These are phyloP conservation scores for Pseudodiploospora longispora DNA, from an alignment of 2,329 filamentous ascomycete genomes.

Conservation along the genomic window DNA sequence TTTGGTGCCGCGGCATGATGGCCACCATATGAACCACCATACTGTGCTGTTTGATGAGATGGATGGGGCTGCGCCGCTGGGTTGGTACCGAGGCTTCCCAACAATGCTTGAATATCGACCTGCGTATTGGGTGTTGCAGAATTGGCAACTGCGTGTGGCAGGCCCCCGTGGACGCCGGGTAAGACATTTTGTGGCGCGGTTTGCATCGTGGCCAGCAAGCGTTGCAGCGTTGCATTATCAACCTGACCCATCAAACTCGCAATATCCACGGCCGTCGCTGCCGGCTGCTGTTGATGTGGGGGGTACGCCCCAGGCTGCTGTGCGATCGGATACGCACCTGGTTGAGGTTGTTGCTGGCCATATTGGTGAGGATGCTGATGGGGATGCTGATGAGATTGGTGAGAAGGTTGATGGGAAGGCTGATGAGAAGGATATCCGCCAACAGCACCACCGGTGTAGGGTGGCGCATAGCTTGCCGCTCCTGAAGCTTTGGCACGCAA, in stretches of 20 bases:
- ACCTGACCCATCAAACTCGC: conserved; percentile 59
- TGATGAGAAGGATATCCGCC: conserved; percentile 19
- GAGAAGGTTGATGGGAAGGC: conserved; percentile 21
- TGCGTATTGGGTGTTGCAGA: conserved; percentile 21
- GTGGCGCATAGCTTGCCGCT: conserved; percentile 21
- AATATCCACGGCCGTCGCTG: conserved; percentile 40
- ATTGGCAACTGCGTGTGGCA: conserved; percentile 12
- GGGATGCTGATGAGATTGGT: conserved; percentile 20
- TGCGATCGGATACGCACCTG: conserved; percentile 14
- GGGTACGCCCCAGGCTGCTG: conserved; percentile 25
- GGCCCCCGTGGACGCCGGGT: conserved; percentile 4
- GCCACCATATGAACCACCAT: conserved; percentile 22
- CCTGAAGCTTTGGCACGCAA: conserved; percentile 53
- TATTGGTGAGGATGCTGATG: conserved; percentile 12
- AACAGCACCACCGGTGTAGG: conserved; percentile 16
- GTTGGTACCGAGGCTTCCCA: conserved; percentile 30
- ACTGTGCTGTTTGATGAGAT: conserved; percentile 17
- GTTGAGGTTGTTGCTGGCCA: conserved; percentile 13
- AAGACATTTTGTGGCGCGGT: conserved; percentile 13
- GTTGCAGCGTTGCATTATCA: conserved; percentile 63
- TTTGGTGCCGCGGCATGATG: conserved; percentile 19
- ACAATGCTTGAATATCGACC: conserved; percentile 38
- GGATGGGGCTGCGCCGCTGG: conserved; percentile 15
- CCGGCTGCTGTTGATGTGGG: conserved; percentile 23
- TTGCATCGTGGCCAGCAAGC: conserved; percentile 54